These are phyloP conservation scores for Neurospora sp. DNA, from an alignment of 495 filamentous ascomycete genomes.

Conservation along the genomic window DNA sequence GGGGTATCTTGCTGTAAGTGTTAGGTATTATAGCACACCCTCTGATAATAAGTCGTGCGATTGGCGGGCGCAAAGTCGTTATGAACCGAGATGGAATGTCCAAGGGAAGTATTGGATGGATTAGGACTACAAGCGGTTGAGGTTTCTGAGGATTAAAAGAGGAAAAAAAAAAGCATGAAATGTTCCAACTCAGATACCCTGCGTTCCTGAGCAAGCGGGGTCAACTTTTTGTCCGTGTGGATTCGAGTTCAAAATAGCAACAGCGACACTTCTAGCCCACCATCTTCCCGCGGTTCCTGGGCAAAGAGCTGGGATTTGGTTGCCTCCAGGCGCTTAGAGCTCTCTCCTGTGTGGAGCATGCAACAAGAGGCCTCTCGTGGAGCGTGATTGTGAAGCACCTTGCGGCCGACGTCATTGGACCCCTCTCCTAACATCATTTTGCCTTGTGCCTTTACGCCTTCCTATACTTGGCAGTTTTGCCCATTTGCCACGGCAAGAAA, in stretches of 20 bases:
- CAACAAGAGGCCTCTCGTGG: conserved; percentile 18
- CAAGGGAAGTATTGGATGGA: background rate
- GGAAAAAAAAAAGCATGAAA: background rate
- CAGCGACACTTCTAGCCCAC: background rate
- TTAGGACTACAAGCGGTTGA: background rate
- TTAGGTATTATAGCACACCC: background rate
- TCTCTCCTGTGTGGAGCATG: conserved; percentile 19
- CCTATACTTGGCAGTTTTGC: background rate
- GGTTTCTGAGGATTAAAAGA: background rate
- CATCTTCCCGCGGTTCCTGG: conserved; percentile 14
- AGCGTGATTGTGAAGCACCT: background rate
- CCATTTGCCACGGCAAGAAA: background rate
- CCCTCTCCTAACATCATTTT: background rate
- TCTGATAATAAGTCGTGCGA: background rate
- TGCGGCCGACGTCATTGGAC: conserved; percentile 26
- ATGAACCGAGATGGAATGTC: background rate
- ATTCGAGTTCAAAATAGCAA: conserved; percentile 23
- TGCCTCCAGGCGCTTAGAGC: conserved; percentile 24
- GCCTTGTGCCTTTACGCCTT: background rate
- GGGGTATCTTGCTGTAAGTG: background rate
- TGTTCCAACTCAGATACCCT: background rate
- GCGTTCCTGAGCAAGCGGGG: conserved; percentile 4
- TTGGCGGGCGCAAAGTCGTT: background rate
- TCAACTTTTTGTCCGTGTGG: conserved; percentile 1
- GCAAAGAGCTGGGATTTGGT: background rate